A percentile compares a stretch with the other conserved stretches of the same genome.
Evolutionary conservation across 768 basidiomycete genomes (phyloP).

Genomic region (Phlebiopsis gigantea): DNA sequence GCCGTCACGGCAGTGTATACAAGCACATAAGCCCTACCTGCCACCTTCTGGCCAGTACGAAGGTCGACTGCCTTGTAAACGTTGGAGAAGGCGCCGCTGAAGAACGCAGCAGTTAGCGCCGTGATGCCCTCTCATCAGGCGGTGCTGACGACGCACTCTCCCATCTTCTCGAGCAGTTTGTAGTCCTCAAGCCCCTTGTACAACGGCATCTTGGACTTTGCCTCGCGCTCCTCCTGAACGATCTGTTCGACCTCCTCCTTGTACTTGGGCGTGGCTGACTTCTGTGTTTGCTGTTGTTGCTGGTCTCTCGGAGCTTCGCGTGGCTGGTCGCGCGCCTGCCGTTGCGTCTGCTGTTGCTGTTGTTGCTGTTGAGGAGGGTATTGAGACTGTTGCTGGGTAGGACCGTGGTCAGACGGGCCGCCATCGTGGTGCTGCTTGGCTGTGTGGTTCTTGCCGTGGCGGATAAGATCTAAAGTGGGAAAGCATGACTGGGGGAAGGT

Average conservation of each 20-base stretch:
- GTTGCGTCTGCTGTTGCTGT: slow-evolving; percentile 16
- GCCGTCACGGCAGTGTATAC: slow-evolving; percentile 9
- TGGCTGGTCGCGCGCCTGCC: slow-evolving; percentile 21
- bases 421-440: slow-evolving; percentile 16
- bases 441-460: slow-evolving; percentile 45
- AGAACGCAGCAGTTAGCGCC: slow-evolving; percentile 13
- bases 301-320: slow-evolving; percentile 16
- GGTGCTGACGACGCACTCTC: slow-evolving; percentile 61
- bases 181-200: slow-evolving; percentile 84
- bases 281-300: slow-evolving; percentile 27
- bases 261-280: slow-evolving; percentile 25
- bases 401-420: slow-evolving; percentile 13
- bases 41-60: slow-evolving; percentile 70
- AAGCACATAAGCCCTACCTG: slow-evolving; percentile 44
- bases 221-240: slow-evolving; percentile 69
- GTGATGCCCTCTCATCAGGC: slow-evolving; percentile 1
- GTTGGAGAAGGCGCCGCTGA: slow-evolving; percentile 94
- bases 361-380: slow-evolving; percentile 30
- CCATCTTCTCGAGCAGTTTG: slow-evolving; percentile 80
- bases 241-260: slow-evolving; percentile 55
- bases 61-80: slow-evolving; percentile 90
- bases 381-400: slow-evolving; percentile 16
- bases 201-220: slow-evolving; percentile 73
- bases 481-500: slow-evolving; percentile 9
- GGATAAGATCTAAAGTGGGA: slow-evolving; percentile 38